Conservation (phyloP, 1,139 yeast species). For the Taphrina deformans region DNA sequence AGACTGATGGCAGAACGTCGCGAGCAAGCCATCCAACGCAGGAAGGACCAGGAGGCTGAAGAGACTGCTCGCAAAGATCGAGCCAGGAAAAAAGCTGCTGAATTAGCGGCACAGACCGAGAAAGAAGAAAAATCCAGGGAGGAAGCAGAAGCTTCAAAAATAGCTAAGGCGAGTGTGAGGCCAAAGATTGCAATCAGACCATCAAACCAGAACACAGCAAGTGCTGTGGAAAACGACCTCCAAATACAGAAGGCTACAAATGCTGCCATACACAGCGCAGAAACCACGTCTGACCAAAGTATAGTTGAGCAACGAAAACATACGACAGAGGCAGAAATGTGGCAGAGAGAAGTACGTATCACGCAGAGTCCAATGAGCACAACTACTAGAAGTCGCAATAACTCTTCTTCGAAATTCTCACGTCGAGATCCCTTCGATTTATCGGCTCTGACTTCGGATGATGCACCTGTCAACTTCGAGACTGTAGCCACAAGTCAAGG, state of each 20-base stretch:
- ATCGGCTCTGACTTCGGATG: not conserved
- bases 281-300: not conserved
- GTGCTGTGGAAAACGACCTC: not conserved
- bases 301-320: not conserved
- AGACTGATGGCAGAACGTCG: conserved; percentile 28
- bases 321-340: not conserved
- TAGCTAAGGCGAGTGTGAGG: not conserved
- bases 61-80: conserved; percentile 24
- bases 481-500: not conserved
- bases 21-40: conserved; percentile 28
- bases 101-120: conserved; percentile 21
- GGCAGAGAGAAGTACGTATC: not conserved
- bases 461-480: not conserved
- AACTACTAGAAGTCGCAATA: not conserved
- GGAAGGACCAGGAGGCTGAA: conserved; percentile 26
- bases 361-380: not conserved
- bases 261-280: not conserved
- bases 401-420: not conserved
- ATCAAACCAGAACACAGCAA: not conserved
- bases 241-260: not conserved
- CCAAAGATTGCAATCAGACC: conserved; percentile 3
- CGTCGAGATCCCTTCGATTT: conserved; percentile 1
- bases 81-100: conserved; percentile 29
- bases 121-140: not conserved
- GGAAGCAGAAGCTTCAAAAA: not conserved